phyloP scores from a whole-genome alignment of 768 basidiomycete genomes.

The Tephrocybe rancida region DNA sequence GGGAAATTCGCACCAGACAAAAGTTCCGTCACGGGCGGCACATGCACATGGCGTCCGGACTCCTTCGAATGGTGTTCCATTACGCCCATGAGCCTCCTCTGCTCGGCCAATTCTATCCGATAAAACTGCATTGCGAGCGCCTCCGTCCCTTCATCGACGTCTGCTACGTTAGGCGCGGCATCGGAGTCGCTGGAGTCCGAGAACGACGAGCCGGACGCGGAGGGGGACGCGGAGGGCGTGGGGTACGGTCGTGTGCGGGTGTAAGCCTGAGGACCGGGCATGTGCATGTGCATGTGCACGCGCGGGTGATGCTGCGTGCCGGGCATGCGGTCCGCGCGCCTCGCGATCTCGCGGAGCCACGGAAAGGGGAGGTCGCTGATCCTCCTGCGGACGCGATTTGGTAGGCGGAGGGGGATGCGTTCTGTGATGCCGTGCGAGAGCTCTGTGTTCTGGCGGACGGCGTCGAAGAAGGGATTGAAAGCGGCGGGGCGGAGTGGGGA shows the following conservation, averaged over 20 bases:
- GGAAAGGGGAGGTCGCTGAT: slow-evolving; percentile 77
- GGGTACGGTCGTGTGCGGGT: slow-evolving; percentile 11
- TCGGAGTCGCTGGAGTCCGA: slow-evolving; percentile 31
- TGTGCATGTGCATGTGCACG: background rate
- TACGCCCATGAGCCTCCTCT: slow-evolving; percentile 82
- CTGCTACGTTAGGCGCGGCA: slow-evolving; percentile 28
- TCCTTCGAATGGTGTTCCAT: slow-evolving; percentile 90
- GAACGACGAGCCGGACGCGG: slow-evolving; percentile 25
- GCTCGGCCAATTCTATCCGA: slow-evolving; percentile 89
- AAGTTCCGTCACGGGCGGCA: slow-evolving; percentile 8
- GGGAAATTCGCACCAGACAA: slow-evolving; percentile 52
- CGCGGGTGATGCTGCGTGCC: background rate
- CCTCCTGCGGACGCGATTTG: slow-evolving; percentile 51
- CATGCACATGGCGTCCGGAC: slow-evolving; percentile 34
- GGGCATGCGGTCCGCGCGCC: slow-evolving; percentile 14
- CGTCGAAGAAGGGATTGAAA: slow-evolving; percentile 94
- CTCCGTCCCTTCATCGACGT: slow-evolving; percentile 72
- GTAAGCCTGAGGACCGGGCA: slow-evolving; percentile 30
- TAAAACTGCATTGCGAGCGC: slow-evolving; percentile 92
- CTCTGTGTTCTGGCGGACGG: slow-evolving; percentile 87
- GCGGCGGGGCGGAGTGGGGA: slow-evolving; percentile 29
- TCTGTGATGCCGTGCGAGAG: slow-evolving; percentile 76
- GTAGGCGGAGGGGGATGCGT: slow-evolving; percentile 73
- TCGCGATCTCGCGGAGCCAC: slow-evolving; percentile 78
- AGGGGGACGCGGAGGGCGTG: slow-evolving; percentile 14